Evolutionary conservation across 2,329 filamentous ascomycete genomes (phyloP).

Genomic region (Pseudogymnoascus sp.): DNA sequence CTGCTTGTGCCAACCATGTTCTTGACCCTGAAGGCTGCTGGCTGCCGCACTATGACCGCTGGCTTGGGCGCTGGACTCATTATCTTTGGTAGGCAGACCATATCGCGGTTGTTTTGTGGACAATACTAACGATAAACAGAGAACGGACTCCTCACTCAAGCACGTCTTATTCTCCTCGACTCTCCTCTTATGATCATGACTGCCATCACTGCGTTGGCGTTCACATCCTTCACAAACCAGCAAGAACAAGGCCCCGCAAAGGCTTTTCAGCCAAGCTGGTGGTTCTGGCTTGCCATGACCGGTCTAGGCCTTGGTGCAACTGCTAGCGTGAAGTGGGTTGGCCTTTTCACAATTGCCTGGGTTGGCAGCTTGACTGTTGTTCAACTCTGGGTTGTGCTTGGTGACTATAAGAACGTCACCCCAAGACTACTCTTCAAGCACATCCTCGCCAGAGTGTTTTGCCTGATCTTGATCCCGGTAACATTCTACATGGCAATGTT

Average conservation of each 20-base stretch:
- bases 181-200: slow-evolving; percentile 91
- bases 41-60: slow-evolving; percentile 81
- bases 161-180: slow-evolving; percentile 89
- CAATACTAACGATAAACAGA: slow-evolving; percentile 47
- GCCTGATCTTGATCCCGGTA: slow-evolving; percentile 79
- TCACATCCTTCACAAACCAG: slow-evolving; percentile 91
- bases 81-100: slow-evolving; percentile 65
- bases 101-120: not conserved
- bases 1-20: slow-evolving; percentile 88
- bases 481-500: slow-evolving; percentile 97
- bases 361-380: slow-evolving; percentile 83
- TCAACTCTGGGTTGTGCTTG: slow-evolving; percentile 91
- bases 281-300: slow-evolving; percentile 91
- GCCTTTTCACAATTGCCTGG: slow-evolving; percentile 97
- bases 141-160: slow-evolving; percentile 92
- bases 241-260: slow-evolving; percentile 85
- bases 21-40: slow-evolving; percentile 82
- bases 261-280: slow-evolving; percentile 87
- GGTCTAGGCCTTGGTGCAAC: slow-evolving; percentile 85
- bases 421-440: slow-evolving; percentile 85
- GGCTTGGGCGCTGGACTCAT: slow-evolving; percentile 76
- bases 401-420: slow-evolving; percentile 79
- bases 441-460: slow-evolving; percentile 83
- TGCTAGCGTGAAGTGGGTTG: slow-evolving; percentile 97
- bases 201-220: slow-evolving; percentile 81